phyloP scores from a whole-genome alignment of 495 filamentous ascomycete genomes.

The Aspergillus cristatus region DNA sequence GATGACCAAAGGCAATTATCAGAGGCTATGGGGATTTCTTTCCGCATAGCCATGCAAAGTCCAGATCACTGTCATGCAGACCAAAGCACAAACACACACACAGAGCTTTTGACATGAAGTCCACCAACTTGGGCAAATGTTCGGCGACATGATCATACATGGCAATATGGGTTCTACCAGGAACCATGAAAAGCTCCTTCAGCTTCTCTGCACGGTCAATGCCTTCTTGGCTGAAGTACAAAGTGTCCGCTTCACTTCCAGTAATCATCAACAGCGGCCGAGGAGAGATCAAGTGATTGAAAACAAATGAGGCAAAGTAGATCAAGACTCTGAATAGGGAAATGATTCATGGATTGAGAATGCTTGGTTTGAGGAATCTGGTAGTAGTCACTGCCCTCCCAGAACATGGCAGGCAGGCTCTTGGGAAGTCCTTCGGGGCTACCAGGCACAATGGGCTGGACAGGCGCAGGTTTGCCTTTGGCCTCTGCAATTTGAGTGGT shows the following conservation, averaged over 20 bases:
- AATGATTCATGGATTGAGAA: background rate
- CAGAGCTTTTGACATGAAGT: too few relatives aligned
- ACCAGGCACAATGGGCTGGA: background rate
- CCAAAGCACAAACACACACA: too few relatives aligned
- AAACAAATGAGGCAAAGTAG: conserved; percentile 12
- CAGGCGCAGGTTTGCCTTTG: conserved; percentile 1
- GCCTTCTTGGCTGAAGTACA: conserved; percentile 14
- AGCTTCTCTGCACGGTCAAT: conserved; percentile 13
- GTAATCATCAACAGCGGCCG: conserved; percentile 20
- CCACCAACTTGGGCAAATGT: conserved; percentile 14
- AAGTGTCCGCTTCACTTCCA: conserved; percentile 14
- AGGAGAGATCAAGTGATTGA: conserved; percentile 11
- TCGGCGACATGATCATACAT: conserved; percentile 17
- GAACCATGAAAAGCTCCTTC: conserved; percentile 17
- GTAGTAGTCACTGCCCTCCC: conserved; percentile 6
- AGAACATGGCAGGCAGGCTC: background rate
- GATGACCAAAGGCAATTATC: too few relatives aligned
- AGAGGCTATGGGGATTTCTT: too few relatives aligned
- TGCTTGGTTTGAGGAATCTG: conserved; percentile 5
- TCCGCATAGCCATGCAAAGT: too few relatives aligned
- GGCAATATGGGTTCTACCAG: conserved; percentile 15
- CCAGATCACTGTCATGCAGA: too few relatives aligned
- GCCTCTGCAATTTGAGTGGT: conserved; percentile 4
- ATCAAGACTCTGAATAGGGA: conserved; percentile 6
- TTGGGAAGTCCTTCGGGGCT: conserved; percentile 2